Evolutionary conservation across 345 rosid genomes (phyloP).

Genomic region (Populus tremula): DNA sequence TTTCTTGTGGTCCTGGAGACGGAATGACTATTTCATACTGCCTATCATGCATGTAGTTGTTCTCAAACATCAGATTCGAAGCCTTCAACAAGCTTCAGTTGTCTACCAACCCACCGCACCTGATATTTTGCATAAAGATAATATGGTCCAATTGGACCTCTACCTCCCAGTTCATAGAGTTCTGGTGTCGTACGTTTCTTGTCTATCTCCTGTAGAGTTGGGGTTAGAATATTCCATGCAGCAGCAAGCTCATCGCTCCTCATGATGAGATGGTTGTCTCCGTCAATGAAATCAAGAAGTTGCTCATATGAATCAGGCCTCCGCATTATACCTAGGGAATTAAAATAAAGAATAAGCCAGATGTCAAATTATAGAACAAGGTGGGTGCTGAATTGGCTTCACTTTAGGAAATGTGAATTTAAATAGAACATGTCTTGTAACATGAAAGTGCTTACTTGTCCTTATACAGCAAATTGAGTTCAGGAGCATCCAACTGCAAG

Average conservation of each 20-base stretch:
- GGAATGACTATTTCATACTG: background rate
- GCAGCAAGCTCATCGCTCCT: constrained; percentile 81
- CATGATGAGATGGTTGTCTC: constrained; percentile 77
- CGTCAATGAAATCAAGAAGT: constrained; percentile 76
- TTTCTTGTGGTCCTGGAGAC: background rate
- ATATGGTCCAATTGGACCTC: constrained; percentile 69
- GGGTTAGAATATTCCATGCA: constrained; percentile 63
- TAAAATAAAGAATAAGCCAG: background rate
- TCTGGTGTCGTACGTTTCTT: constrained; percentile 51
- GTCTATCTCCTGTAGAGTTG: constrained; percentile 54
- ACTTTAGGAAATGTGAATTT: background rate
- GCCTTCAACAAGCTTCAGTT: constrained; percentile 19
- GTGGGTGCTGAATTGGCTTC: background rate
- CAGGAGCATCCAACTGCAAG: constrained; percentile 71
- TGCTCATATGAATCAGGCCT: constrained; percentile 81
- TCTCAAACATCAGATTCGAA: background rate
- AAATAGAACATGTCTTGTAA: background rate
- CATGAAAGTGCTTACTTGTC: constrained; percentile 45
- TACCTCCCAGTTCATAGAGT: constrained; percentile 66
- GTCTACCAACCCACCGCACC: constrained; percentile 67
- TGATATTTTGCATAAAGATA: constrained; percentile 76
- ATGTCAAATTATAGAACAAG: background rate
- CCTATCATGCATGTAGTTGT: background rate
- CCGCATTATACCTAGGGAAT: constrained; percentile 47
- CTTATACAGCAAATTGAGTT: constrained; percentile 70